These are phyloP conservation scores for Leccinellum luteum DNA, from an alignment of 768 basidiomycete species.

Conservation along the genomic window DNA sequence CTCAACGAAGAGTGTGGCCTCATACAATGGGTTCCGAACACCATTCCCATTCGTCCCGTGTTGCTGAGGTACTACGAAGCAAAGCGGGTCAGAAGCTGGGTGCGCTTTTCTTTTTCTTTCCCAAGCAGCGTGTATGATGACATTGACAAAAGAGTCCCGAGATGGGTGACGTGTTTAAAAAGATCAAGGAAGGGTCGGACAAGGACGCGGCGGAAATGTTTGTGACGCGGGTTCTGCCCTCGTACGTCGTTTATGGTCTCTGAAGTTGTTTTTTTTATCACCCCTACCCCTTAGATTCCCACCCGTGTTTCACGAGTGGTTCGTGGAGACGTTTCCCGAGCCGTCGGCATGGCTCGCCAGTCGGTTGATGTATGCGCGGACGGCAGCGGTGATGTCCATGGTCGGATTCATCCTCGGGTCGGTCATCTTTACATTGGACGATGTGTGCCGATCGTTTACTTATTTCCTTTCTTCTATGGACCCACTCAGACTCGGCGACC, in stretches of 20 bases:
- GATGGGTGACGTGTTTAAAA: conserved; percentile 45
- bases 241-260: conserved; percentile 39
- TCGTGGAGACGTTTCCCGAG: conserved; percentile 94
- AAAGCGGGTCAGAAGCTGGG: conserved; percentile 46
- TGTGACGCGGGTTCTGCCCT: conserved; percentile 49
- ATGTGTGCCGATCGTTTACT: neutral
- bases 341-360: conserved; percentile 92
- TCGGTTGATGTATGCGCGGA: conserved; percentile 82
- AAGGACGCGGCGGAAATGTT: conserved; percentile 54
- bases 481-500: conserved; percentile 80
- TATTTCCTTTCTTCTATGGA: neutral
- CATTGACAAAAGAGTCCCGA: conserved; percentile 38
- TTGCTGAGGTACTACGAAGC: conserved; percentile 66
- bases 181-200: conserved; percentile 49
- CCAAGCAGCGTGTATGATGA: neutral
- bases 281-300: conserved; percentile 49
- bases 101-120: conserved; percentile 28
- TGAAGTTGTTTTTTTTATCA: neutral
- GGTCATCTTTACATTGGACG: neutral
- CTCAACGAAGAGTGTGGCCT: conserved; percentile 97
- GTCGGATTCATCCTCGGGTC: conserved; percentile 96
- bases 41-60: conserved; percentile 76
- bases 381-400: conserved; percentile 98
- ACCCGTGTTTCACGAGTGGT: conserved; percentile 96
- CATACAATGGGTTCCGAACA: conserved; percentile 98